Evolutionary conservation across 345 rosid species (phyloP).

Genomic region (Corchorus capsularis): DNA sequence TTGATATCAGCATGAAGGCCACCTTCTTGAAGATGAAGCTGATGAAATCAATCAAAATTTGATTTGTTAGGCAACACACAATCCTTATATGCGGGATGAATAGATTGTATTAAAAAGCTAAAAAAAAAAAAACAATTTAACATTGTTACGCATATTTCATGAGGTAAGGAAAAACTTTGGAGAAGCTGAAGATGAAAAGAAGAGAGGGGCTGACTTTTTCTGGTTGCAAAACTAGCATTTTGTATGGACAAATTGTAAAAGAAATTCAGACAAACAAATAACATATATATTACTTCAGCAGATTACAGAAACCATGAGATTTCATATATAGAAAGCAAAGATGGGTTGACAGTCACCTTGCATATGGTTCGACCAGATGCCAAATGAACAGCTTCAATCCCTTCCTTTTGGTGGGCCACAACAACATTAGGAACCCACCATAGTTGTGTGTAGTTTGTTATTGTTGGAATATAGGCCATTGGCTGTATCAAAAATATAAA

Average conservation of each 20-base stretch:
- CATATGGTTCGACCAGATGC: slow-evolving; percentile 95
- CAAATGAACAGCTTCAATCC: slow-evolving; percentile 94
- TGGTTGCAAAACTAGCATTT: slow-evolving; percentile 11
- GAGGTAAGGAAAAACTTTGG: neutral
- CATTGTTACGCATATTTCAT: neutral
- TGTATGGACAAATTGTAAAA: neutral
- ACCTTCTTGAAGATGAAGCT: slow-evolving; percentile 98
- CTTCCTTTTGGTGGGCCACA: slow-evolving; percentile 96
- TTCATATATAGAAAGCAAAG: slow-evolving; percentile 10
- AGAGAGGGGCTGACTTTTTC: neutral
- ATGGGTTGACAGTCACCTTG: slow-evolving; percentile 55
- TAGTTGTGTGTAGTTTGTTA: slow-evolving; percentile 88
- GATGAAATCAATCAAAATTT: slow-evolving; percentile 28
- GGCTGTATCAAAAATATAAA: slow-evolving; percentile 55
- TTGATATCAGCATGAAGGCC: slow-evolving; percentile 99
- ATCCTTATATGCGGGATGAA: neutral
- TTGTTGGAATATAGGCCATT: slow-evolving; percentile 71
- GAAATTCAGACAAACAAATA: neutral
- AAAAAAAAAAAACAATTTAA: neutral
- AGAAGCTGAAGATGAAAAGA: slow-evolving; percentile 9
- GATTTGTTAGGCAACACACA: slow-evolving; percentile 16
- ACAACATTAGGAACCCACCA: slow-evolving; percentile 99
- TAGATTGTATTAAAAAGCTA: slow-evolving; percentile 6
- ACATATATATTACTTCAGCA: slow-evolving; percentile 1
- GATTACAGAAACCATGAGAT: neutral